Evolutionary conservation across 2,329 filamentous ascomycete genomes (phyloP), one percentile per base, ranked within the genome.

Genomic region (Aspergillus tanneri): DNA sequence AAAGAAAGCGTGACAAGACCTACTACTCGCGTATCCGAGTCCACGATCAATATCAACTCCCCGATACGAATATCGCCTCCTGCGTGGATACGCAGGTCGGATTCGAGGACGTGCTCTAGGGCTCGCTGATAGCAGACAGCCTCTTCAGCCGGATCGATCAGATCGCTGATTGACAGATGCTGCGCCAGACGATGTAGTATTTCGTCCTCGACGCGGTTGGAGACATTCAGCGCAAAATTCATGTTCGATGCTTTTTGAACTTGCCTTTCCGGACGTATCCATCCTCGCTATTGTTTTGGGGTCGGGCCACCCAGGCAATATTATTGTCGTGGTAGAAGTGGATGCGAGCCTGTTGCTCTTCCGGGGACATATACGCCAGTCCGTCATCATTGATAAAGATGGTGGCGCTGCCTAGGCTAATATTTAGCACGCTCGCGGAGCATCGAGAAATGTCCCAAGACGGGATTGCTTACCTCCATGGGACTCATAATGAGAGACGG

Each of bases 1-100:
- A 86, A 63, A 28, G 25, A 8, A 8, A 28, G 25, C 25, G n/a
- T 87, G 84, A 49, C 87, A 18, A 10, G 10, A 54, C 49, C 32
- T 47, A 55, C 52, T n/a, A n/a, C n/a, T n/a, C n/a, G n/a, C n/a
- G n/a, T n/a, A n/a, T n/a, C n/a, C n/a, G n/a, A n/a, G n/a, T n/a
- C n/a, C n/a, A n/a, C n/a, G n/a, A 88, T 74, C 12, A 88, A 71
- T 46, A 87, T 85, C 57, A 83, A 91, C 70, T 95, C 89, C 47
- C 90, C 90, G 18, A 95, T 76, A 43, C 89, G 87, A 58, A 95
- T 86, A 68, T 93, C 90, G 53, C 89, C 90, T 63, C 90, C 88
- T 14, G 88, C 88, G 79, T 75, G 57, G n/a, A 28, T 81, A 79
- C 46, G 74, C 70, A 21, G 83, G 27, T 79, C 37, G 76, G 71